Percentiles rank a stretch among this genome's conserved stretches.
Conservation (phyloP, 805 yeast species). For the Starmerella sirachaensis region DNA sequence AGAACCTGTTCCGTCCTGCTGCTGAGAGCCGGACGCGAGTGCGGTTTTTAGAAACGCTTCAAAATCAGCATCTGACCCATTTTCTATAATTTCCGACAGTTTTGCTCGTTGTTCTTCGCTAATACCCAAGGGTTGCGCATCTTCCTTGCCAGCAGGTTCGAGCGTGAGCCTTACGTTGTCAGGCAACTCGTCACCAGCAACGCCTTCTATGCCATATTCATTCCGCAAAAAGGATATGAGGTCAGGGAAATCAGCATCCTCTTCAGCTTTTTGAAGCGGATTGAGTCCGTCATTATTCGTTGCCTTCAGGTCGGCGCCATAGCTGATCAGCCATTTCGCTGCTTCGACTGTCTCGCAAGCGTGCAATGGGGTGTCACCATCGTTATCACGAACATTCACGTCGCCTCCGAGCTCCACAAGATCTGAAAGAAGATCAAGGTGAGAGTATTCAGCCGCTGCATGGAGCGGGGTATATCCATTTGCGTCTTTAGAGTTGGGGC, state of each 20-base stretch:
- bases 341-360: conserved; percentile 62
- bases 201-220: conserved; percentile 29
- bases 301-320: conserved; percentile 51
- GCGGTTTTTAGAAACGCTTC: conserved; percentile 55
- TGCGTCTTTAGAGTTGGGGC: conserved; percentile 69
- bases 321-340: conserved; percentile 56
- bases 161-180: conserved; percentile 21
- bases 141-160: conserved; percentile 26
- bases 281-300: conserved; percentile 68
- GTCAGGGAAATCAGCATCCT: conserved; percentile 66
- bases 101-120: conserved; percentile 42
- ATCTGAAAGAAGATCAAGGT: conserved; percentile 49
- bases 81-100: conserved; percentile 58
- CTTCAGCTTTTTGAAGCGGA: conserved; percentile 64
- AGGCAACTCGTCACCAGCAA: conserved; percentile 17
- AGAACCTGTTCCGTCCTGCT: no score
- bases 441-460: conserved; percentile 94
- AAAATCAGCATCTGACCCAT: conserved; percentile 70
- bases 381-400: conserved; percentile 67
- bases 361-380: conserved; percentile 93
- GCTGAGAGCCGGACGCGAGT: conserved; percentile 28
- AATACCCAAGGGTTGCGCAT: conserved; percentile 33
- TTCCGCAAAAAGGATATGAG: conserved; percentile 49
- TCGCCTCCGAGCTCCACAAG: conserved; percentile 58
- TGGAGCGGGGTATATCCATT: conserved; percentile 96